These are phyloP conservation scores for Apiospora phragmitis DNA, from an alignment of 2,329 filamentous ascomycete species.

Conservation along the genomic window DNA sequence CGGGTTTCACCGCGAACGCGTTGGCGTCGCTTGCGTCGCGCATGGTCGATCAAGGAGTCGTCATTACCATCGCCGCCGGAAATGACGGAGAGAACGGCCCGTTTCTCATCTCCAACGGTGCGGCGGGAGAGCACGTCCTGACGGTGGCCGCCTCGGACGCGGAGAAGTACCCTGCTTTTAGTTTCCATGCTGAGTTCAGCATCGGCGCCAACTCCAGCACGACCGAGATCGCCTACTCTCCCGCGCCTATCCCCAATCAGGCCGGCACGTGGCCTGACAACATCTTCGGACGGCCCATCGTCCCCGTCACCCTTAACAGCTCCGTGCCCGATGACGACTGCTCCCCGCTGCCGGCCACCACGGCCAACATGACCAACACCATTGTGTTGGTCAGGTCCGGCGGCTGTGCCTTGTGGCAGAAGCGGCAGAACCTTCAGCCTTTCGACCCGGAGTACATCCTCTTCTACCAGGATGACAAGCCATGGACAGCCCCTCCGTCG, in stretches of 20 bases:
- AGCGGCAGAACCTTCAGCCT: constrained; percentile 32
- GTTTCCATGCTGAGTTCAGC: constrained; percentile 23
- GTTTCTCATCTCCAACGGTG: constrained; percentile 26
- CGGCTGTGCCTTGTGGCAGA: constrained; percentile 18
- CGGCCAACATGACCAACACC: constrained; percentile 18
- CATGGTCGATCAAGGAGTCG: constrained; percentile 35
- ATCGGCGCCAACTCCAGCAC: constrained; percentile 22
- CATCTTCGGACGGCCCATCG: constrained; percentile 26
- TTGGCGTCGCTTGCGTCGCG: constrained; percentile 43
- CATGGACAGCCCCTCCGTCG: background rate
- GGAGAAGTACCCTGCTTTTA: constrained; percentile 20
- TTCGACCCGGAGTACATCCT: constrained; percentile 32
- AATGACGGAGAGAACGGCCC: constrained; percentile 25
- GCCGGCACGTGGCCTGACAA: constrained; percentile 28
- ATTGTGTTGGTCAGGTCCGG: constrained; percentile 21
- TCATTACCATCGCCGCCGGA: constrained; percentile 24
- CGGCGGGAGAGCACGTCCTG: constrained; percentile 26
- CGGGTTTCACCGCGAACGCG: constrained; percentile 34
- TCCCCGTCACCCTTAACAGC: constrained; percentile 25
- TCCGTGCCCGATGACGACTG: constrained; percentile 28
- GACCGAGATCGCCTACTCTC: constrained; percentile 26
- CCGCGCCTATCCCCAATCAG: constrained; percentile 17
- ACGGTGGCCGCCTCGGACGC: constrained; percentile 27
- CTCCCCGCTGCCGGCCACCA: constrained; percentile 20
- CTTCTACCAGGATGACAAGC: constrained; percentile 33